A percentile compares a stretch with the other conserved stretches of the same genome.
Evolutionary conservation across 768 basidiomycete genomes (phyloP).

Genomic region (Cyclocybe cylindracea): DNA sequence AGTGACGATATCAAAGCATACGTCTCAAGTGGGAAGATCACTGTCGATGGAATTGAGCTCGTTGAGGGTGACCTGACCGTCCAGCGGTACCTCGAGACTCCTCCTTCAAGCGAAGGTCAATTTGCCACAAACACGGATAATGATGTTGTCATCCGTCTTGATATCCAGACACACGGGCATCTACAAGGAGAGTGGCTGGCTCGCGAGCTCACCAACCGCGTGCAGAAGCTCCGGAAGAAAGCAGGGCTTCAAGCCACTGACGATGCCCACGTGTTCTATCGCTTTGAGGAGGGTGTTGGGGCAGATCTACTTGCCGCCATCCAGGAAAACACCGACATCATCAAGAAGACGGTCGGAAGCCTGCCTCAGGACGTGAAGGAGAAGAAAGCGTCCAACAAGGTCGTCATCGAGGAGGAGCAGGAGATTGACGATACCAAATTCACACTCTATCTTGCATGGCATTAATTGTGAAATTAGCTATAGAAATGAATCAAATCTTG

Average conservation of each 20-base stretch:
- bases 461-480: conserved; percentile 29
- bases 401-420: conserved; percentile 85
- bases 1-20: conserved; percentile 85
- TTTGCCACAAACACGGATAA: conserved; percentile 88
- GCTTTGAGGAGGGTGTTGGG: conserved; percentile 69
- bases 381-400: conserved; percentile 44
- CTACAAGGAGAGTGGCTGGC: conserved; percentile 87
- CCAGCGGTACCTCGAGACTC: conserved; percentile 87
- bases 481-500: conserved; percentile 19
- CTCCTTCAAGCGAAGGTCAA: conserved; percentile 56
- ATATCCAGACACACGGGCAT: conserved; percentile 85
- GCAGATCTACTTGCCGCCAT: conserved; percentile 67
- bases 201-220: conserved; percentile 87
- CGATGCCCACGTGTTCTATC: conserved; percentile 86
- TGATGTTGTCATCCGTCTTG: conserved; percentile 92
- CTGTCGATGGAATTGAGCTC: conserved; percentile 88
- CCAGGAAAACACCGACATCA: conserved; percentile 62
- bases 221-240: conserved; percentile 95
- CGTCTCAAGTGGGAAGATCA: conserved; percentile 70
- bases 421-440: conserved; percentile 83
- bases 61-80: conserved; percentile 90
- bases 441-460: conserved; percentile 62
- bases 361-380: conserved; percentile 62
- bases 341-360: conserved; percentile 74
- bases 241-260: conserved; percentile 95